A percentile compares a stretch with the other conserved stretches of the same genome.
Conservation (phyloP, 2,329 filamentous ascomycete species). For the Calycina herbarum region DNA sequence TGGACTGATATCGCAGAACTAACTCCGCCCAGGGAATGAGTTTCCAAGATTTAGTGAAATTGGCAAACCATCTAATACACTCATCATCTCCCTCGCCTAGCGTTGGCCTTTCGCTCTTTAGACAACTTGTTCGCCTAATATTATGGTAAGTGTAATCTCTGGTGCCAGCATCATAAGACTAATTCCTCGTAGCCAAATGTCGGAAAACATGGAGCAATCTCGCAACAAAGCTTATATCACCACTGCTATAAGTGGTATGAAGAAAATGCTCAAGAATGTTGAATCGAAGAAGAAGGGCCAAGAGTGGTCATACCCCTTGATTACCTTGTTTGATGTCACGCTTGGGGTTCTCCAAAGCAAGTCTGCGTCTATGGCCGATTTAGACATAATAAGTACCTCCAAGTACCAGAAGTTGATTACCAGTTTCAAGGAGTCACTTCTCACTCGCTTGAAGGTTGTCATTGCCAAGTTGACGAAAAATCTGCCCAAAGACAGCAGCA, state of each 20-base stretch:
- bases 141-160: constrained; percentile 26
- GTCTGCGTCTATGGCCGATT: constrained; percentile 21
- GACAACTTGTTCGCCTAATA: constrained; percentile 31
- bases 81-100: constrained; percentile 11
- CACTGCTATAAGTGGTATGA: constrained; percentile 28
- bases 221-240: constrained; percentile 31
- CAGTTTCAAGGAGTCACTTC: constrained; percentile 25
- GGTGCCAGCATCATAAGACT: neutral
- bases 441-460: constrained; percentile 24
- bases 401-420: constrained; percentile 21
- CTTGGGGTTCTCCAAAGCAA: constrained; percentile 25
- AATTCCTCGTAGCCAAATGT: constrained; percentile 26
- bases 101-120: constrained; percentile 26
- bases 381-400: constrained; percentile 25
- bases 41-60: constrained; percentile 41
- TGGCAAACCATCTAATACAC: constrained; percentile 34
- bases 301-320: constrained; percentile 25
- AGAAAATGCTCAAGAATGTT: constrained; percentile 26
- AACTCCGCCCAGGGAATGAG: constrained; percentile 28
- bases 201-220: constrained; percentile 31
- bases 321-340: constrained; percentile 28
- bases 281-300: constrained; percentile 26
- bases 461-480: constrained; percentile 24
- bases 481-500: constrained; percentile 9
- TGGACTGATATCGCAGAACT: constrained; percentile 9